Conservation (phyloP, 345 rosid genomes). For the Pugionium cornutum region DNA sequence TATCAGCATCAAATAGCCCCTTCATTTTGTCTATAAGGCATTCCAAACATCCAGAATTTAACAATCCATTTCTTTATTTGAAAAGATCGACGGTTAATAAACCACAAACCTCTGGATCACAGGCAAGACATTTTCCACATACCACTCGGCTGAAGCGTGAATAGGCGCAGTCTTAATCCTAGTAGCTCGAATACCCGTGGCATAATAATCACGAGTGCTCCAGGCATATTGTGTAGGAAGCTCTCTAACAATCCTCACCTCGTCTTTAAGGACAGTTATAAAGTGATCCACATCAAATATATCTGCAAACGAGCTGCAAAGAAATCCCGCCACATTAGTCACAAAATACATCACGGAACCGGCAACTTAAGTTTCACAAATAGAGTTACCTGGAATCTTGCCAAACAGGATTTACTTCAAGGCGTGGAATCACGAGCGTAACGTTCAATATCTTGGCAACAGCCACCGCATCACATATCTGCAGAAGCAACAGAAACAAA, state of each 20-base stretch:
- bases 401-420: slow-evolving; percentile 98
- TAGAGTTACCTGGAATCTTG: slow-evolving; percentile 79
- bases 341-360: slow-evolving; percentile 8
- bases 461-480: slow-evolving; percentile 99
- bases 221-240: slow-evolving; percentile 66
- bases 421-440: slow-evolving; percentile 85
- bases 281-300: slow-evolving; percentile 93
- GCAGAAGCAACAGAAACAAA: slow-evolving; percentile 15
- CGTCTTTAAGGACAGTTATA: slow-evolving; percentile 52
- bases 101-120: slow-evolving; percentile 71
- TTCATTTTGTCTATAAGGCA: slow-evolving; percentile 1
- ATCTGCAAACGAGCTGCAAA: slow-evolving; percentile 72
- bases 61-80: background rate
- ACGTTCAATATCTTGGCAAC: slow-evolving; percentile 89
- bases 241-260: slow-evolving; percentile 69
- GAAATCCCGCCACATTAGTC: slow-evolving; percentile 19
- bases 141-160: slow-evolving; percentile 90
- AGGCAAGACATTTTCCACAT: slow-evolving; percentile 83
- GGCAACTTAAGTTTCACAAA: background rate
- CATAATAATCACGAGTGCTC: slow-evolving; percentile 95
- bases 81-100: slow-evolving; percentile 12
- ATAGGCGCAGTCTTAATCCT: slow-evolving; percentile 88
- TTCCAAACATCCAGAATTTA: slow-evolving; percentile 8
- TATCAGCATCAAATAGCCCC: background rate
- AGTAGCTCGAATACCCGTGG: slow-evolving; percentile 88